Conservation (phyloP, 805 yeast genomes). For the Kockiozyma suomiensis region DNA sequence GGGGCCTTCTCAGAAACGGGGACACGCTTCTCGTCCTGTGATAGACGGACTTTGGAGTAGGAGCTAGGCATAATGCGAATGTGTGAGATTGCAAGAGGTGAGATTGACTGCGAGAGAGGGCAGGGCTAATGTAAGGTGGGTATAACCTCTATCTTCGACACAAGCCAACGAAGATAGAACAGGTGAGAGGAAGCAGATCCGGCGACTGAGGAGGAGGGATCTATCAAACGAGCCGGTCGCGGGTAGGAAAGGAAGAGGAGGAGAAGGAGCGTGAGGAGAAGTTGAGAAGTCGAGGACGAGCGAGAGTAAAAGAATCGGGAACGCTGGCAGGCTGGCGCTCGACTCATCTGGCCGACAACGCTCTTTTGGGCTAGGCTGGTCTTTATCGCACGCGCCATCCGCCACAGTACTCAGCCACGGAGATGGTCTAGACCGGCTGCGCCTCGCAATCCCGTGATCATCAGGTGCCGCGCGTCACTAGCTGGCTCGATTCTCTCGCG, state of each 20-base stretch:
- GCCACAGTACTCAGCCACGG: background rate
- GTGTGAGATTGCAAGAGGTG: background rate
- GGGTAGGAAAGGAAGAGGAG: constrained; percentile 3
- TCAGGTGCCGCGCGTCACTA: too few relatives aligned
- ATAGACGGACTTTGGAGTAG: constrained; percentile 8
- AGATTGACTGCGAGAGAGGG: background rate
- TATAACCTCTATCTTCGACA: background rate
- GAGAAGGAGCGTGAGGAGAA: background rate
- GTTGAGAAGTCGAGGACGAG: too few relatives aligned
- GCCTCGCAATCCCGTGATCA: too few relatives aligned
- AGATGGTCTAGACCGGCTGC: constrained; percentile 5
- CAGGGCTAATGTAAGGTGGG: background rate
- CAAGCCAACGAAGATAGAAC: background rate
- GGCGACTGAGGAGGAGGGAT: background rate
- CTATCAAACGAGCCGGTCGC: too few relatives aligned
- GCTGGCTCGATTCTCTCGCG: too few relatives aligned
- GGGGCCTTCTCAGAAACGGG: constrained; percentile 23
- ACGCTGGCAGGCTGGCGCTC: constrained; percentile 12
- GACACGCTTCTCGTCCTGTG: constrained; percentile 30
- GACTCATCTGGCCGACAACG: constrained; percentile 7
- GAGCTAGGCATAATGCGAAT: constrained; percentile 8
- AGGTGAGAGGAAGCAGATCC: background rate
- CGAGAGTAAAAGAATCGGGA: constrained; percentile 9
- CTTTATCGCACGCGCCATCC: constrained; percentile 12
- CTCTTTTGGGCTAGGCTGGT: constrained; percentile 1